Conservation (phyloP, 192 early-diverging fungal species). For the Phycomyces blakesleeanus region DNA sequence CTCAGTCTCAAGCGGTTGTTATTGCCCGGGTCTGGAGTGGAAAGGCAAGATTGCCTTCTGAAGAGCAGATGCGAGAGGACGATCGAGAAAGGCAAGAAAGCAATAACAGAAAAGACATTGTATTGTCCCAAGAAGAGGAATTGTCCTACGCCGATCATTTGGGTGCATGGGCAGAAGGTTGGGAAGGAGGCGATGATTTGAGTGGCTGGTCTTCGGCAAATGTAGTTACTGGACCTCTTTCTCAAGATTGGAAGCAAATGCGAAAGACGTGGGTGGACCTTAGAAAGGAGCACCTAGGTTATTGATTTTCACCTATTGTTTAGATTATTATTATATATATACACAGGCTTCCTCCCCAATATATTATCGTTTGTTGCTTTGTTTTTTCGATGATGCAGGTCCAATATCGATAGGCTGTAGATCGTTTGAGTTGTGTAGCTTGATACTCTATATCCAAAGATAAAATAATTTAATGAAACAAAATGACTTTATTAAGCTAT, state of each 20-base stretch:
- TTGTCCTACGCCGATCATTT: slow-evolving; percentile 29
- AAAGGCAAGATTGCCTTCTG: slow-evolving; percentile 30
- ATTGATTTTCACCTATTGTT: slow-evolving; percentile 7
- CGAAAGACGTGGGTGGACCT: slow-evolving; percentile 12
- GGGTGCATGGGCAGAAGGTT: slow-evolving; percentile 32
- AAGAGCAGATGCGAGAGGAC: slow-evolving; percentile 1
- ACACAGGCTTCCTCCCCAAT: too few species aligned
- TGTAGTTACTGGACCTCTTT: slow-evolving; percentile 6
- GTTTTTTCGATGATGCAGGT: too few species aligned
- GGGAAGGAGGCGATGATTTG: not conserved
- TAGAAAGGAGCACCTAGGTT: slow-evolving; percentile 27
- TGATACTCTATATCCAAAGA: too few species aligned
- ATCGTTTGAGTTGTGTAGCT: too few species aligned
- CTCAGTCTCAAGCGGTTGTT: slow-evolving; percentile 52
- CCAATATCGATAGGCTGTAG: too few species aligned
- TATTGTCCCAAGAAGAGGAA: slow-evolving; percentile 20
- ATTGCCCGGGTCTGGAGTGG: slow-evolving; percentile 37
- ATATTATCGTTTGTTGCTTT: too few species aligned
- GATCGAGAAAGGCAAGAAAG: not conserved
- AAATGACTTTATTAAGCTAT: too few species aligned
- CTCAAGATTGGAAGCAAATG: slow-evolving; percentile 22
- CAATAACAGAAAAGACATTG: slow-evolving; percentile 13
- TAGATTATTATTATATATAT: not conserved
- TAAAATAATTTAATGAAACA: too few species aligned
- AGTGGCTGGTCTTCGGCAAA: not conserved